A percentile compares a stretch with the other conserved stretches of the same genome.
Evolutionary conservation across 106 monocot genomes (phyloP).

Genomic region (Platanthera guangdongensis): DNA sequence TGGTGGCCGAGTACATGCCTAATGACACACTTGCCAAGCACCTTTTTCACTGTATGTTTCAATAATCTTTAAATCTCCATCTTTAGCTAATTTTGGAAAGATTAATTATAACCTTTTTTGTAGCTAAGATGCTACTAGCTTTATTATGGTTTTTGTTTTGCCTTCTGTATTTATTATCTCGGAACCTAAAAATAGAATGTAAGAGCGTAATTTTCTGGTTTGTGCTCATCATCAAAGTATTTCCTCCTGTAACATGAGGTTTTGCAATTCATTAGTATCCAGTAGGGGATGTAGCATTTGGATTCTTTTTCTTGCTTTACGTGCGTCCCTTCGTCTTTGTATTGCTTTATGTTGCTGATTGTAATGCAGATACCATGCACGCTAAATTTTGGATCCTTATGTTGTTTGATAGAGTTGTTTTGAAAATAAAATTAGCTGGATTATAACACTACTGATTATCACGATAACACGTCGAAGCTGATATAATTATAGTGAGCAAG

Average conservation of each 20-base stretch:
- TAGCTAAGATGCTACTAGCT: neutral
- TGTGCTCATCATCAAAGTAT: neutral
- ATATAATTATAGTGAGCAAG: neutral
- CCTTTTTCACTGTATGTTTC: slow-evolving; percentile 24
- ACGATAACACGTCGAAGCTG: neutral
- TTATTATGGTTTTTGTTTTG: neutral
- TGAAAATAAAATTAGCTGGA: neutral
- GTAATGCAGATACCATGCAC: neutral
- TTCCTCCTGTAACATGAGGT: neutral
- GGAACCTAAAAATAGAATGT: neutral
- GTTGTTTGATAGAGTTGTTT: neutral
- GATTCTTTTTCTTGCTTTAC: neutral
- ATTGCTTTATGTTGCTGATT: neutral
- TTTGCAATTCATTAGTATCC: neutral
- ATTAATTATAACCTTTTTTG: neutral
- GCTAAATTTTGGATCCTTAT: neutral
- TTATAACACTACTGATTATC: neutral
- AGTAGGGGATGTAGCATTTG: neutral
- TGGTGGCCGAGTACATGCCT: slow-evolving; percentile 19
- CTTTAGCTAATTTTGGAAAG: slow-evolving; percentile 1
- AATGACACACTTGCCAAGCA: slow-evolving; percentile 17
- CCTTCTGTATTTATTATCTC: neutral
- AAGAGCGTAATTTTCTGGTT: neutral
- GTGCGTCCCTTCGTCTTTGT: neutral
- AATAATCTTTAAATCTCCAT: neutral